Conservation (phyloP, 1,284 basidiomycete species). For the Cronartium quercuum region DNA sequence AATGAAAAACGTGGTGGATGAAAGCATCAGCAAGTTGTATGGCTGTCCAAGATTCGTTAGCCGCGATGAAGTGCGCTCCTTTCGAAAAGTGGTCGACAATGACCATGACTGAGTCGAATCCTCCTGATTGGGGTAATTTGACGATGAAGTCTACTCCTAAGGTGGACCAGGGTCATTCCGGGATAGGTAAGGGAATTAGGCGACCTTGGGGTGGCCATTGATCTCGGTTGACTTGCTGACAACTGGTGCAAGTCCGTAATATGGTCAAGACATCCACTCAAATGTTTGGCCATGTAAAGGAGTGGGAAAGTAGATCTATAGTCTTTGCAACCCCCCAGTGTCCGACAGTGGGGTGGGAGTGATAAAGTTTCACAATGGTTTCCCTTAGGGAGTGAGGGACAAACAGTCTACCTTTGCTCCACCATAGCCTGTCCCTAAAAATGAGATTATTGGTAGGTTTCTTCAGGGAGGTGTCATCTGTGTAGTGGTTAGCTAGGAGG, state of each 20-base stretch:
- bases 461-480: too few species aligned
- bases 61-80: conserved; percentile 48
- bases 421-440: background rate
- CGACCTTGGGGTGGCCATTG: conserved; percentile 50
- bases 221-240: conserved; percentile 47
- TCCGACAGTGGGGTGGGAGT: background rate
- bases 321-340: background rate
- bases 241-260: conserved; percentile 47
- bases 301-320: background rate
- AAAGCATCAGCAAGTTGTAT: background rate
- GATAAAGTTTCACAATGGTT: background rate
- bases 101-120: conserved; percentile 52
- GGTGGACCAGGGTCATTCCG: conserved; percentile 40
- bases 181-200: conserved; percentile 49
- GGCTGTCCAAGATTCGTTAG: background rate
- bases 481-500: too few species aligned
- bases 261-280: background rate
- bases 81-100: conserved; percentile 53
- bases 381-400: background rate
- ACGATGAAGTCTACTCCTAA: conserved; percentile 19
- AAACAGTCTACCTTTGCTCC: background rate
- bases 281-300: conserved; percentile 4
- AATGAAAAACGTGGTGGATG: background rate
- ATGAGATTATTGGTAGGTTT: too few species aligned
- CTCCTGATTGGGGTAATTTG: conserved; percentile 42